These are phyloP conservation scores for Carnegiea gigantea DNA, from an alignment of 179 eudicot species.

Conservation along the genomic window DNA sequence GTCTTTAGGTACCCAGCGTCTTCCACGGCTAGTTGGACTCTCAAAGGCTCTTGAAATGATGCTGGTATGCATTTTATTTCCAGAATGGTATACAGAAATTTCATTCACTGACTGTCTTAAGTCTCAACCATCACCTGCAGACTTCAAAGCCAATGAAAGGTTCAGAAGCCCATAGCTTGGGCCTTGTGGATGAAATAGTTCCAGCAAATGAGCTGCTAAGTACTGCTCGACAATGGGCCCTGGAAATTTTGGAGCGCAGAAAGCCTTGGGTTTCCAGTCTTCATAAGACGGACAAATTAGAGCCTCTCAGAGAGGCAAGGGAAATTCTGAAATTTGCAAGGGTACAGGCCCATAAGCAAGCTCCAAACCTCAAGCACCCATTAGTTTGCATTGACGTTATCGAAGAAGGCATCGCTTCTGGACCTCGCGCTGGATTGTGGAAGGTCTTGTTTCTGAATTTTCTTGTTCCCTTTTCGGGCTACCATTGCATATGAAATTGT, in stretches of 20 bases:
- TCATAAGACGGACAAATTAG: constrained; percentile 77
- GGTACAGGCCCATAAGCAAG: constrained; percentile 69
- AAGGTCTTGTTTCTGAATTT: constrained; percentile 44
- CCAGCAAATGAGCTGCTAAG: constrained; percentile 59
- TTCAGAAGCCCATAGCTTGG: constrained; percentile 73
- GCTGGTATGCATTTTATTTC: constrained; percentile 50
- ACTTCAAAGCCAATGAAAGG: constrained; percentile 76
- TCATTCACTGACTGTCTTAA: not conserved
- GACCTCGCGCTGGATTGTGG: constrained; percentile 85
- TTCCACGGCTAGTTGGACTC: constrained; percentile 90
- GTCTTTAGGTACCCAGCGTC: constrained; percentile 81
- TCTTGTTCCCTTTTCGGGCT: not conserved
- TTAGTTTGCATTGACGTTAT: constrained; percentile 77
- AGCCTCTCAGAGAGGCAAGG: constrained; percentile 84
- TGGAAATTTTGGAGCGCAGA: constrained; percentile 73
- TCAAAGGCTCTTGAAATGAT: constrained; percentile 92
- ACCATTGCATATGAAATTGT: not conserved
- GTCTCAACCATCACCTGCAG: constrained; percentile 30
- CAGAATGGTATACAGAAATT: not conserved
- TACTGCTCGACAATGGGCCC: constrained; percentile 81
- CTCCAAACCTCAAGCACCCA: constrained; percentile 86
- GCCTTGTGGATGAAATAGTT: constrained; percentile 88
- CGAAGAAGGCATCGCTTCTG: constrained; percentile 79
- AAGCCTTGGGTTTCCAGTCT: constrained; percentile 82
- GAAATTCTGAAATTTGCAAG: constrained; percentile 84